Conservation (phyloP, 108 stramenopile genomes). For the Nannochloropsis salina region DNA sequence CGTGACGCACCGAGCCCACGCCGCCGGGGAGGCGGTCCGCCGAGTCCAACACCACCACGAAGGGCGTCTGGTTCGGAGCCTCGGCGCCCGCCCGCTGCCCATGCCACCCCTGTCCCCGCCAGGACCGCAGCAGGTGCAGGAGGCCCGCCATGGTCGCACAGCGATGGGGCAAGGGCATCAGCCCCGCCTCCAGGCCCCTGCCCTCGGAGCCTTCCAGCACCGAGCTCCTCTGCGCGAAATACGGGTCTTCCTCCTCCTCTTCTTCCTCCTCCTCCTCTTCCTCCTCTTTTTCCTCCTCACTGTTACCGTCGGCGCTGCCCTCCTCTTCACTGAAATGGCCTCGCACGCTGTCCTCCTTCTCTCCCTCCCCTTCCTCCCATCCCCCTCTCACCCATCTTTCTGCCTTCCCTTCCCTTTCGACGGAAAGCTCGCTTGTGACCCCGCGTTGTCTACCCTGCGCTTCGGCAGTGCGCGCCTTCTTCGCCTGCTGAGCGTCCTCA, state of each 20-base stretch:
- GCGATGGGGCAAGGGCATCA: not conserved
- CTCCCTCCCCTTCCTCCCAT: not conserved
- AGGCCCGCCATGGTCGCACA: not conserved
- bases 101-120: not conserved
- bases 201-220: not conserved
- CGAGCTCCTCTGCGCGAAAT: conserved; percentile 15
- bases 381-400: not conserved
- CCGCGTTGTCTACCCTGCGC: too few relatives aligned
- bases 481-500: not conserved
- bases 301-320: not conserved
- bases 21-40: not conserved
- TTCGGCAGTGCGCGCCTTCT: too few relatives aligned
- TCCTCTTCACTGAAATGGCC: too few relatives aligned
- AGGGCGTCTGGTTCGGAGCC: not conserved
- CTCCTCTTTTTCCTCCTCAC: not conserved
- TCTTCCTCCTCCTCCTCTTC: not conserved
- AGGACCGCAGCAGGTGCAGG: not conserved
- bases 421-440: too few relatives aligned
- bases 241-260: not conserved
- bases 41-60: not conserved
- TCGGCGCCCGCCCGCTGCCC: not conserved
- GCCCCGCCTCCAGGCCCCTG: not conserved
- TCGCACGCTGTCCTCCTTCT: not conserved
- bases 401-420: not conserved
- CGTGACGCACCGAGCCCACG: not conserved